Evolutionary conservation across 306 rosid species (phyloP).

Genomic region (Vigna nakashimae): DNA sequence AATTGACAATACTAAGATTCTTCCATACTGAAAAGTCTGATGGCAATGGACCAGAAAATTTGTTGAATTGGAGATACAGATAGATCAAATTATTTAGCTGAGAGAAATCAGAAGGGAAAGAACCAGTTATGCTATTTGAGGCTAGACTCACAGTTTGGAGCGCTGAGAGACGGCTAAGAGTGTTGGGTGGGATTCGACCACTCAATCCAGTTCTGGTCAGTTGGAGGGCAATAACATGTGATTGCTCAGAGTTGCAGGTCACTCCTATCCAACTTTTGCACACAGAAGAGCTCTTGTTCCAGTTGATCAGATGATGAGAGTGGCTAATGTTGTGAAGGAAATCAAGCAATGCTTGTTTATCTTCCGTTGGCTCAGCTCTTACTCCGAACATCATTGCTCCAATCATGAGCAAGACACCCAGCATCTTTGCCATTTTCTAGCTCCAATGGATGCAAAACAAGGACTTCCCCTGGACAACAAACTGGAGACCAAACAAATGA

Average conservation of each 20-base stretch:
- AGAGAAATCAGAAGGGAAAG: conserved; percentile 71
- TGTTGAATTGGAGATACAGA: conserved; percentile 68
- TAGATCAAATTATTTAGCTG: conserved; percentile 57
- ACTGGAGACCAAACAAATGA: conserved; percentile 35
- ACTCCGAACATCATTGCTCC: conserved; percentile 48
- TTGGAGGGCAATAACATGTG: conserved; percentile 63
- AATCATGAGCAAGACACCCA: conserved; percentile 44
- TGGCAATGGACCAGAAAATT: conserved; percentile 80
- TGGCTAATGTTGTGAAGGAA: conserved; percentile 68
- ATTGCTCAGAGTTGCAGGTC: conserved; percentile 58
- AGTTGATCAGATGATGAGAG: conserved; percentile 56
- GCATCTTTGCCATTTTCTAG: conserved; percentile 58
- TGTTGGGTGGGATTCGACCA: conserved; percentile 77
- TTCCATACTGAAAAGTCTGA: conserved; percentile 73
- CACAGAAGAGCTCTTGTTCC: conserved; percentile 63
- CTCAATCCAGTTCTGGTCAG: conserved; percentile 65
- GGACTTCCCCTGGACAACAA: conserved; percentile 25
- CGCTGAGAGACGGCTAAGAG: conserved; percentile 64
- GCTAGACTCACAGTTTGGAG: conserved; percentile 70
- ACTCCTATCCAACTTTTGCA: conserved; percentile 81
- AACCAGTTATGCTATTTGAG: conserved; percentile 65
- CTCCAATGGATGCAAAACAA: conserved; percentile 27
- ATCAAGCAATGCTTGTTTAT: conserved; percentile 79
- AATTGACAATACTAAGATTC: conserved; percentile 61
- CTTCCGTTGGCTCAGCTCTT: conserved; percentile 63